These are phyloP conservation scores for Venturia carpophila DNA, from an alignment of 2,329 filamentous ascomycete species.

Conservation along the genomic window DNA sequence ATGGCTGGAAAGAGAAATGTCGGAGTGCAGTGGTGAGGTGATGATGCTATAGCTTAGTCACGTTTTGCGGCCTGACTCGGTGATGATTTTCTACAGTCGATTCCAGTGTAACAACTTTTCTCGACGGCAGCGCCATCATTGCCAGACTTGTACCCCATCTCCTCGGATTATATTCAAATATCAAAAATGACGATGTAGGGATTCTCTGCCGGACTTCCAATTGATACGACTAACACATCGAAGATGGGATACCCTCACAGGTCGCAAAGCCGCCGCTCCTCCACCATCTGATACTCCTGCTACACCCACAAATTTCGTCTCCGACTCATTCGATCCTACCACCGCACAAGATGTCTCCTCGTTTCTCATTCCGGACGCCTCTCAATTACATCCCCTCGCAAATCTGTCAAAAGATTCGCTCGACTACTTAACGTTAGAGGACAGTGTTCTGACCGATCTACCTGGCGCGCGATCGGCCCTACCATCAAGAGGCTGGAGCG, in stretches of 20 bases:
- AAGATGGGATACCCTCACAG: slow-evolving; percentile 52
- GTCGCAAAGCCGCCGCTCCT: slow-evolving; percentile 47
- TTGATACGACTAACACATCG: not conserved
- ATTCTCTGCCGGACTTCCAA: not conserved
- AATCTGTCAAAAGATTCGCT: slow-evolving; percentile 87
- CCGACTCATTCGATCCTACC: slow-evolving; percentile 60
- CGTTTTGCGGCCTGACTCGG: not conserved
- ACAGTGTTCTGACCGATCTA: slow-evolving; percentile 77
- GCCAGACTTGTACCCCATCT: not conserved
- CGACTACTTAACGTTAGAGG: slow-evolving; percentile 92
- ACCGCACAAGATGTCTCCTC: slow-evolving; percentile 71
- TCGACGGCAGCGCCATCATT: not conserved
- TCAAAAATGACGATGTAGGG: slow-evolving; percentile 11
- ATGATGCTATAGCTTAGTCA: not conserved
- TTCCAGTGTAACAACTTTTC: not conserved
- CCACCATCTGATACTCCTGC: slow-evolving; percentile 42
- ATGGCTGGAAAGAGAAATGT: not conserved
- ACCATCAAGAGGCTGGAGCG: slow-evolving; percentile 92
- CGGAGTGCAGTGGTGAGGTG: no score
- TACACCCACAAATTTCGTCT: slow-evolving; percentile 37
- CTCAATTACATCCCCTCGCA: slow-evolving; percentile 83
- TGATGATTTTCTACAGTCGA: not conserved
- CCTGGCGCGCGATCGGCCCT: slow-evolving; percentile 81
- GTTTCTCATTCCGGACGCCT: slow-evolving; percentile 85
- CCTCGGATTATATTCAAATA: not conserved